phyloP scores from a whole-genome alignment of 2,329 filamentous ascomycete genomes.

The Botrytis pseudocinerea region DNA sequence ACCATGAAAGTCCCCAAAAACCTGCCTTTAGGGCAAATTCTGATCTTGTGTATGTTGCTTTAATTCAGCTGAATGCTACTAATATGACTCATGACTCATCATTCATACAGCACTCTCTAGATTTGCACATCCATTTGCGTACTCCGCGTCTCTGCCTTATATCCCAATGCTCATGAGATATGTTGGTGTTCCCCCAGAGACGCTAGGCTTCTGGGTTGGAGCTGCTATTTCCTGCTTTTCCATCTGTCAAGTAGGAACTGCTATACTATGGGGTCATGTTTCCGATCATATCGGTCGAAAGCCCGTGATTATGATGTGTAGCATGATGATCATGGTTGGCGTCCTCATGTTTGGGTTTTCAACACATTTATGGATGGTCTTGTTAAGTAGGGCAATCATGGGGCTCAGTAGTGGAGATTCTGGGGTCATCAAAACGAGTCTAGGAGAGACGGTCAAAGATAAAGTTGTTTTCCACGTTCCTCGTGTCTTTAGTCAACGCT shows the following conservation, averaged over 20 bases:
- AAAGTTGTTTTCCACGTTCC: not conserved
- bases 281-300: conserved; percentile 72
- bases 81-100: not conserved
- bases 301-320: conserved; percentile 72
- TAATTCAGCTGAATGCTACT: not conserved
- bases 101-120: not conserved
- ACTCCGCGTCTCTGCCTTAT: conserved; percentile 5
- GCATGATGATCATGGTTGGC: conserved; percentile 57
- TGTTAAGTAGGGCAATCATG: conserved; percentile 67
- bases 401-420: conserved; percentile 76
- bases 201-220: conserved; percentile 1
- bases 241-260: conserved; percentile 77
- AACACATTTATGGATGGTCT: conserved; percentile 57
- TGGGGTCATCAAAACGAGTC: conserved; percentile 73
- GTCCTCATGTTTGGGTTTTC: conserved; percentile 70
- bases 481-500: not conserved
- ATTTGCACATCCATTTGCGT: conserved; percentile 20
- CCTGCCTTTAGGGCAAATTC: conserved; percentile 1
- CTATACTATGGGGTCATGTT: conserved; percentile 77
- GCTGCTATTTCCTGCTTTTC: conserved; percentile 60
- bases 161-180: conserved; percentile 14
- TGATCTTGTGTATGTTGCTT: conserved; percentile 11
- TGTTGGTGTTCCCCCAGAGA: not conserved
- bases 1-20: conserved; percentile 3
- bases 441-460: conserved; percentile 61